Base-by-base conservation (phyloP, 2,329 filamentous ascomycete species). In the Hymenoscyphus infarciens region DNA sequence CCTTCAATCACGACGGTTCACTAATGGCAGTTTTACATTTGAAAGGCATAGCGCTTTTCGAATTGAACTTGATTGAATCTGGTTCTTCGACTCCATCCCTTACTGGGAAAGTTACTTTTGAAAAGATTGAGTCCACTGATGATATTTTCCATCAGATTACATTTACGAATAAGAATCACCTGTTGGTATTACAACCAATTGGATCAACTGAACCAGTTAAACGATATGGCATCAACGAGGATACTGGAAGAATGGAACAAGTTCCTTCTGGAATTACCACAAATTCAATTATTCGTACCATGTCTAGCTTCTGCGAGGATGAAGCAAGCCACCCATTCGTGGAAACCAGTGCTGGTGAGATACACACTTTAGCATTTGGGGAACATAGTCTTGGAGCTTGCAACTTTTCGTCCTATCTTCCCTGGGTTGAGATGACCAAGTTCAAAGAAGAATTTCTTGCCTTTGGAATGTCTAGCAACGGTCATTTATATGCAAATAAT, bases 401-500 rank as follows among this genome's bases (percentile, higher is more conserved):
- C 56, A 71, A 66, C 22, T 69, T 76, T 42, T 72, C 74, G 13
- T 61, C 61, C 5, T 68, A 69, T 54, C 66, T 76, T 19, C 73
- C 74, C 27, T 76, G 74, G 75, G 61, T 73, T 56, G 71, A 75
- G 19, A 63, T 73, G n/a, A 63, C 72, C 25, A 53, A 66, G 11
- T 59, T 66, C 64, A 64, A 60, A 0, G 65, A 71, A 35, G 62
- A 66, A 25, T 60, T 66, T n/a, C 69, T 74, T 62, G 68, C 72
- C 5, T 74, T 75, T 64, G 90, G 91, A 1, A 78, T 97, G 66
- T 89, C 92, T 3, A 83, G 85, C 56, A 89, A 86, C 61, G 95
- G 95, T 0, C 82, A 88, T 60, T 79, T 99, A 0, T 96, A 90
- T 73, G 91, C 89, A 49, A 90, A 93, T 72, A 86, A 87, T 2